Conservation (phyloP, 495 filamentous ascomycete genomes). For the Lophium mytilinum region DNA sequence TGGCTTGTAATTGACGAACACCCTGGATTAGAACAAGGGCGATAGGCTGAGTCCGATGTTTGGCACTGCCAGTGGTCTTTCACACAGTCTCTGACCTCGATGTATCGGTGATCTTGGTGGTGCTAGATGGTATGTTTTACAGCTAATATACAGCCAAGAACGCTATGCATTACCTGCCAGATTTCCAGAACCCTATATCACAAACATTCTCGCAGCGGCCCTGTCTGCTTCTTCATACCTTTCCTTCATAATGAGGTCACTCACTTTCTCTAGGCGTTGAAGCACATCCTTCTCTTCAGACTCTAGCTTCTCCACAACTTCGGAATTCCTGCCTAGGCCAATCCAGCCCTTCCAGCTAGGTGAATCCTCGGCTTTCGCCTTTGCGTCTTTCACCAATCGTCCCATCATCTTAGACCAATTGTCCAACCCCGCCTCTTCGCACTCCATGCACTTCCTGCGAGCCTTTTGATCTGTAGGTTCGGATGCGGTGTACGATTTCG, state of each 20-base stretch:
- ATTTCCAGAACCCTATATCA: not conserved
- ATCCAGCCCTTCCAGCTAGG: not conserved
- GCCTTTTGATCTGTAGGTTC: not conserved
- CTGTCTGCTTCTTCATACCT: not conserved
- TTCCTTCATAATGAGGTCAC: constrained; percentile 5
- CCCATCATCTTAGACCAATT: constrained; percentile 26
- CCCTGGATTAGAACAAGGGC: no score
- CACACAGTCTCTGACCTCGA: no score
- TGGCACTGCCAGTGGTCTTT: no score
- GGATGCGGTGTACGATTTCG: constrained; percentile 35
- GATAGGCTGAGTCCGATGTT: no score
- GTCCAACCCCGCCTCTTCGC: constrained; percentile 23
- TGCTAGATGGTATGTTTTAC: no score
- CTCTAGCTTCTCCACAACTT: constrained; percentile 16
- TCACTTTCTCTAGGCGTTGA: constrained; percentile 17
- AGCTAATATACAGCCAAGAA: no score
- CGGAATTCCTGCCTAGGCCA: constrained; percentile 10
- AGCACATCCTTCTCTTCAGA: constrained; percentile 21
- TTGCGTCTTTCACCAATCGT: constrained; percentile 11
- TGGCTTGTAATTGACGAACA: no score
- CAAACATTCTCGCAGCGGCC: not conserved
- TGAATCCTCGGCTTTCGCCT: constrained; percentile 7
- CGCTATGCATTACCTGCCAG: no score
- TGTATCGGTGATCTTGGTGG: no score
- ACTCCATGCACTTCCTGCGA: constrained; percentile 19